These are phyloP conservation scores for Erucastrum elatum DNA, from an alignment of 345 rosid genomes.

Conservation along the genomic window DNA sequence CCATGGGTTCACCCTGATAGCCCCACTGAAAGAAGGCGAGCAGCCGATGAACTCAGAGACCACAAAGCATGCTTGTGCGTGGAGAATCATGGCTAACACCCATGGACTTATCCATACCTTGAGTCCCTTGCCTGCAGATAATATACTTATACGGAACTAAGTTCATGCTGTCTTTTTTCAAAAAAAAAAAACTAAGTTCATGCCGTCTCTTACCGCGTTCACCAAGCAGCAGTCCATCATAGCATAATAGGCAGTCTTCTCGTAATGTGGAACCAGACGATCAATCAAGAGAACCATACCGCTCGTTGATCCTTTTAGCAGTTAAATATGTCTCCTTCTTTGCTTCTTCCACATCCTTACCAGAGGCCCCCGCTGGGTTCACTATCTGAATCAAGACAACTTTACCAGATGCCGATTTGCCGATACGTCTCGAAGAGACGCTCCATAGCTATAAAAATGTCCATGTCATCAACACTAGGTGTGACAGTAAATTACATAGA, in stretches of 20 bases:
- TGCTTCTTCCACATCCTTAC: constrained; percentile 79
- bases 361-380: constrained; percentile 72
- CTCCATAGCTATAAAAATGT: constrained; percentile 74
- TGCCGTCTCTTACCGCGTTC: constrained; percentile 81
- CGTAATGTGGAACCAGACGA: constrained; percentile 67
- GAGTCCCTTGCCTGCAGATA: constrained; percentile 75
- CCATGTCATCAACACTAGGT: constrained; percentile 70
- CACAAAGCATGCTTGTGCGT: constrained; percentile 72
- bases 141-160: constrained; percentile 76
- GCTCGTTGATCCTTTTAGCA: constrained; percentile 61
- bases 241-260: constrained; percentile 81
- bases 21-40: constrained; percentile 86
- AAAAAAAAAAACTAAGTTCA: no score
- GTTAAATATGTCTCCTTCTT: constrained; percentile 60
- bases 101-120: constrained; percentile 55
- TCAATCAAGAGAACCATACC: constrained; percentile 70
- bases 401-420: constrained; percentile 48
- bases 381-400: constrained; percentile 76
- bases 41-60: constrained; percentile 86
- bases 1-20: constrained; percentile 66
- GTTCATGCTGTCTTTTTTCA: constrained; percentile 46
- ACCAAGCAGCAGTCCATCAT: constrained; percentile 77
- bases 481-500: no score
- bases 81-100: constrained; percentile 45
- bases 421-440: constrained; percentile 61